phyloP scores from a whole-genome alignment of 202 grass and related monocot species.

The Setaria italica region DNA sequence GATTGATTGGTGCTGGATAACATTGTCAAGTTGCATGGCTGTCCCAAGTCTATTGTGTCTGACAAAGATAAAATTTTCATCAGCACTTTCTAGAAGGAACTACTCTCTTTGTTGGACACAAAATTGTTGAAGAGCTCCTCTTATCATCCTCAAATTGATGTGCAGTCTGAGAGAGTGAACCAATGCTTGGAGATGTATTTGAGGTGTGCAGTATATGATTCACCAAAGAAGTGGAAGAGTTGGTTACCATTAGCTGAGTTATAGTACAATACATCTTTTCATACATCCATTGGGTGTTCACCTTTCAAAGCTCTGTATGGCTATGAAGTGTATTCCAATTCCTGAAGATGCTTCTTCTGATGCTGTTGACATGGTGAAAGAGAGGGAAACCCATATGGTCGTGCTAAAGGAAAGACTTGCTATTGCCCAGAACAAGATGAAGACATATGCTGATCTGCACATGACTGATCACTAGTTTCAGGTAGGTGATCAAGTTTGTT shows the following conservation, averaged over 20 bases:
- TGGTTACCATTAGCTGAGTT: neutral
- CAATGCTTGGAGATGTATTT: neutral
- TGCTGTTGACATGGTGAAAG: too few species aligned
- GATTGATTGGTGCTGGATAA: neutral
- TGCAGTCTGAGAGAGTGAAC: neutral
- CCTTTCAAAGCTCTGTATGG: neutral
- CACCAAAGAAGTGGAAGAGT: fast-evolving
- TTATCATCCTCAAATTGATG: neutral
- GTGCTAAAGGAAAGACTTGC: too few species aligned
- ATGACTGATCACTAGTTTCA: too few species aligned
- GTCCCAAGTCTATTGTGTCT: neutral
- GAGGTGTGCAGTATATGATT: neutral
- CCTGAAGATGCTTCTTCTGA: too few species aligned
- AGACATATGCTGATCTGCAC: too few species aligned
- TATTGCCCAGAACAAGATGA: too few species aligned
- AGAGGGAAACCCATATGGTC: too few species aligned
- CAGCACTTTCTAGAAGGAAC: too few species aligned
- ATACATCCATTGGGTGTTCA: too few species aligned
- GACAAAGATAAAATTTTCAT: neutral
- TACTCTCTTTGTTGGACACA: too few species aligned
- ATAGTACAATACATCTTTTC: neutral
- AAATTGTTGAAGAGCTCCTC: too few species aligned
- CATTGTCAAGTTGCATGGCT: fast-evolving
- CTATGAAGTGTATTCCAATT: neutral
- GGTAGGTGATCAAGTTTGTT: too few species aligned